These are phyloP conservation scores for Coemansia sp. DNA, from an alignment of 192 early-diverging fungal genomes.

Conservation along the genomic window DNA sequence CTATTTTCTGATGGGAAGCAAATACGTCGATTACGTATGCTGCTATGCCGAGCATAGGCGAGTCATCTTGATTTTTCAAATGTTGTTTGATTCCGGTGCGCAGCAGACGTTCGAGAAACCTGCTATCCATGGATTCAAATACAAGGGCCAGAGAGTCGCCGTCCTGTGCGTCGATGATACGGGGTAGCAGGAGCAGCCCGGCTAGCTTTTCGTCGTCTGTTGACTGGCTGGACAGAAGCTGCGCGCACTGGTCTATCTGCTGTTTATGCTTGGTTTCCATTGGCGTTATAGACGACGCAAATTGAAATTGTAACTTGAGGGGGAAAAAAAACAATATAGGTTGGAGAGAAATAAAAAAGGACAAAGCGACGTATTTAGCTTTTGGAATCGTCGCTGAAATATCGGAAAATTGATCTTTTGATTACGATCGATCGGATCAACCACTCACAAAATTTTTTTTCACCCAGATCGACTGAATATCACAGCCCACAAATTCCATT, in stretches of 20 bases:
- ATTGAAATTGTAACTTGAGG: no score
- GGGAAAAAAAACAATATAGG: no score
- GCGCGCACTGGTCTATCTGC: constrained; percentile 41
- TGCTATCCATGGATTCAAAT: constrained; percentile 37
- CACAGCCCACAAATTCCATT: no score
- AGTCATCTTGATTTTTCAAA: not conserved
- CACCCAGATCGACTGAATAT: no score
- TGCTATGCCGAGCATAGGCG: constrained; percentile 34
- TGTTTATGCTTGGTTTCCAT: constrained; percentile 4
- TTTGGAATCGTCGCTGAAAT: no score
- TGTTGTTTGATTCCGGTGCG: constrained; percentile 39
- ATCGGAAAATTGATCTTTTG: no score
- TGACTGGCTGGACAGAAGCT: constrained; percentile 37
- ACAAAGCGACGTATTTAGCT: no score
- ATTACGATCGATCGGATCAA: no score
- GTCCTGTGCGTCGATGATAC: constrained; percentile 35
- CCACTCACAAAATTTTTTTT: no score
- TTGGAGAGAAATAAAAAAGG: no score
- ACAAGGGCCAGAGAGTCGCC: constrained; percentile 22
- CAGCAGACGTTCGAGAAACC: constrained; percentile 46
- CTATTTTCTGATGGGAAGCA: constrained; percentile 34
- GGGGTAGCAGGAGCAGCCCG: constrained; percentile 45
- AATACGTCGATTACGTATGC: constrained; percentile 38
- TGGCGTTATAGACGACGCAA: not conserved
- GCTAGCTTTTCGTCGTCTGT: constrained; percentile 55